Base-by-base conservation (phyloP, 108 stramenopile genomes). In the Craspedostauros australis region DNA sequence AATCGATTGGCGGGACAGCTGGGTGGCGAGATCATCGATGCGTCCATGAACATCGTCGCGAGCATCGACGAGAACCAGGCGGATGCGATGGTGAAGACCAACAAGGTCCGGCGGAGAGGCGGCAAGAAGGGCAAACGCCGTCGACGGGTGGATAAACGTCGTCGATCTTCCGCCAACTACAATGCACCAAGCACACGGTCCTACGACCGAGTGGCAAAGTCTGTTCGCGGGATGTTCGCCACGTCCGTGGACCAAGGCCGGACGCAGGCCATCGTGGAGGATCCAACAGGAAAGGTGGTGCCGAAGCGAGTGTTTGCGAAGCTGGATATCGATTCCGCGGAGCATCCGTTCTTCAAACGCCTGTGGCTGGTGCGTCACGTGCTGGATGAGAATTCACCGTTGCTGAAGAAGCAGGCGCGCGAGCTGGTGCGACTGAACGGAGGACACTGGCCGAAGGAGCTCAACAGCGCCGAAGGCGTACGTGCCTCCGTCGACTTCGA, bases 291-390 rank as follows among this genome's bases (percentile, higher is more conserved):
- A 15, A 33, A 46, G 19, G 38, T 76, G 12, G 56, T 72, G 21
- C 69, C 80, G 6, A 62, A 54, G 16, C 63, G 66, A 48, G 50
- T 76, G 1, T 81, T 83, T 54, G 53, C 64, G 28, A 80, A 83
- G 30, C 55, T 81, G 6, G 40, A 68, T 20, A 50, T 87, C 5
- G 82, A 87, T 33, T 45, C 70, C 12, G 46, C 66, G 7, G 77
- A 72, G 11, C 86, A 88, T 57, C 86, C 86, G 33, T 79, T 78
- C 57, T 82, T 82, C 55, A 72, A 79, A 59, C 72, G 80, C 11
- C 53, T 82, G 0, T 88, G 87, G 87, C 70, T 46, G 26, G 54
- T 67, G 19, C 60, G 80, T n/a, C 88, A 89, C 44, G 57, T 56
- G 14, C 43, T 89, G 46, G 77, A 89, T 54, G 56, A 63, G 16